Evolutionary conservation across 805 yeast genomes (phyloP).

Genomic region (Wickerhamiella parazyma): DNA sequence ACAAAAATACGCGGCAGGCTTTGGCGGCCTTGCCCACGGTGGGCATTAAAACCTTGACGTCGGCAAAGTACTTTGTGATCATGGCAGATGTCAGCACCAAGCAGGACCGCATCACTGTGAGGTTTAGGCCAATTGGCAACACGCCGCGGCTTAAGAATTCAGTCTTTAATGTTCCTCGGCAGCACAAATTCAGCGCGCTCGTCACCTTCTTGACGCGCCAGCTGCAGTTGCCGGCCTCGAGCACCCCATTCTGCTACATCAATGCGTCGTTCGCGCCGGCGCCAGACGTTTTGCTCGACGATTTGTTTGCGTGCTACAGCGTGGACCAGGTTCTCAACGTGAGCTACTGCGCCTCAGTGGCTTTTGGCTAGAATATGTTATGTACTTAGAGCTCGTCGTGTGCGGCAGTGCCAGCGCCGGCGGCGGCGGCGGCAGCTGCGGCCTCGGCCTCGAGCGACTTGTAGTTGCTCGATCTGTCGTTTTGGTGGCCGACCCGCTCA

Average conservation of each 20-base stretch:
- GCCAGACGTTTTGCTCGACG: constrained; percentile 26
- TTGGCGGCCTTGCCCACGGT: constrained; percentile 35
- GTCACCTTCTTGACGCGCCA: constrained; percentile 32
- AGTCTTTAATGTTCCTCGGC: constrained; percentile 32
- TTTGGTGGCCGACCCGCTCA: constrained; percentile 9
- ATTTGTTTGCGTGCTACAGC: constrained; percentile 20
- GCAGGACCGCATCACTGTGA: constrained; percentile 24
- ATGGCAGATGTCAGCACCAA: constrained; percentile 27
- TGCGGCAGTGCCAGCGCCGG: constrained; percentile 4
- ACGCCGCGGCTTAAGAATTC: constrained; percentile 36
- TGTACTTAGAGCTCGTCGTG: constrained; percentile 13
- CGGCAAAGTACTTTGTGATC: constrained; percentile 84
- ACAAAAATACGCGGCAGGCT: constrained; percentile 63
- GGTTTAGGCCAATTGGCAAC: constrained; percentile 43
- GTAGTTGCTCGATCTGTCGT: neutral
- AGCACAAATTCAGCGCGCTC: constrained; percentile 35
- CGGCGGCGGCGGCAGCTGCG: constrained; percentile 2
- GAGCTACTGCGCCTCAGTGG: constrained; percentile 26
- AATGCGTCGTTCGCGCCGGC: constrained; percentile 31
- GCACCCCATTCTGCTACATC: constrained; percentile 29
- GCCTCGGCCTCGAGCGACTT: neutral
- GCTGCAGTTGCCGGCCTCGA: constrained; percentile 20
- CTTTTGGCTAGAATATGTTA: constrained; percentile 22
- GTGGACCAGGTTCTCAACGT: constrained; percentile 23
- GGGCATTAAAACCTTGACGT: constrained; percentile 52